Evolutionary conservation across 108 stramenopile species (phyloP).

Genomic region (Nannochloropsis salina): DNA sequence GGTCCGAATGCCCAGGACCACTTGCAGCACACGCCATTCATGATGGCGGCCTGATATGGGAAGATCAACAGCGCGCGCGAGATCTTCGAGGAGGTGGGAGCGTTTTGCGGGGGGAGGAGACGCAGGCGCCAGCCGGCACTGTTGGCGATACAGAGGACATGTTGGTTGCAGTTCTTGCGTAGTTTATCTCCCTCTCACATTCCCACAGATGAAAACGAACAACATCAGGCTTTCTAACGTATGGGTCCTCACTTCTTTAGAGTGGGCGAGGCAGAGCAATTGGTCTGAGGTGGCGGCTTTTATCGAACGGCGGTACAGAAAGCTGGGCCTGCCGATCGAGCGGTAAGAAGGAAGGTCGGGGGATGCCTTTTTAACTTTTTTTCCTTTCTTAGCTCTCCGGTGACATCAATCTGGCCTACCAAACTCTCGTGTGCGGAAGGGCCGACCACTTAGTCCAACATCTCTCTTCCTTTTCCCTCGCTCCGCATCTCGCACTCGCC

Average conservation of each 20-base stretch:
- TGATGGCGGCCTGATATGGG: background rate
- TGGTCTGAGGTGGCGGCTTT: background rate
- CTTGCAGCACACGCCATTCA: background rate
- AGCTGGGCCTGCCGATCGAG: background rate
- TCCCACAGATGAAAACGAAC: background rate
- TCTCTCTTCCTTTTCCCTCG: background rate
- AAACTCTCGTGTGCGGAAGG: background rate
- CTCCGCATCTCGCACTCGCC: too few relatives aligned
- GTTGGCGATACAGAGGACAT: background rate
- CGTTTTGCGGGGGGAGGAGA: background rate
- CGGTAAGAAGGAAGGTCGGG: background rate
- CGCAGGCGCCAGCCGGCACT: background rate
- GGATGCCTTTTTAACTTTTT: background rate
- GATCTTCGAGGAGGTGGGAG: background rate
- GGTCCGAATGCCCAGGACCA: background rate
- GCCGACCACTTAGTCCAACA: background rate
- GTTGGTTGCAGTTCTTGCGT: background rate
- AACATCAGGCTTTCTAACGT: background rate
- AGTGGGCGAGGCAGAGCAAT: background rate
- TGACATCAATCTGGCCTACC: background rate
- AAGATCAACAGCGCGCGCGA: background rate
- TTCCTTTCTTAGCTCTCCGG: background rate
- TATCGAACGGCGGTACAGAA: background rate
- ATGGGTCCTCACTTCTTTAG: background rate
- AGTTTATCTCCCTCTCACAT: background rate